A percentile compares a stretch with the other conserved stretches of the same genome.
Evolutionary conservation across 306 rosid genomes (phyloP).

Genomic region (Prunus dulcis): DNA sequence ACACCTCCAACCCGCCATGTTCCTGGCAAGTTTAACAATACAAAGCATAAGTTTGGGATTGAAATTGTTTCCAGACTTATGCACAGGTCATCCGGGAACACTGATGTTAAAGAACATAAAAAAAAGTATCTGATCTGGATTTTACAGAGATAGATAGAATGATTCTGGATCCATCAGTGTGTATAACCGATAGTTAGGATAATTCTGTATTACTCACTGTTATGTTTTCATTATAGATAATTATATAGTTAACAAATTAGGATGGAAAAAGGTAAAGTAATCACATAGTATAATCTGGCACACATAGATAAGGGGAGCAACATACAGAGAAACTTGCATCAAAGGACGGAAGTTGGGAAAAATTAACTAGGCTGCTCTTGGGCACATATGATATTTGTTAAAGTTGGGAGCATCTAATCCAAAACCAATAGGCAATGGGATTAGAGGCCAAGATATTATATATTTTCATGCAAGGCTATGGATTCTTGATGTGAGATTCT

Average conservation of each 20-base stretch:
- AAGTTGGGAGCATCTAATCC: neutral
- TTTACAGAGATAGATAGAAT: too few relatives aligned
- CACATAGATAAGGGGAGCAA: neutral
- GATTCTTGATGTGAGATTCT: neutral
- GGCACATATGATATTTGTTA: neutral
- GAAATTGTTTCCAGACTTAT: neutral
- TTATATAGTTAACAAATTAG: neutral
- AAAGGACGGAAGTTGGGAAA: neutral
- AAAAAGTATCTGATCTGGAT: neutral
- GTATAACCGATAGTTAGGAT: too few relatives aligned
- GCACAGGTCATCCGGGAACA: neutral
- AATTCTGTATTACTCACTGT: neutral
- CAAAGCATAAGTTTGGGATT: slow-evolving; percentile 10
- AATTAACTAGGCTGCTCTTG: neutral
- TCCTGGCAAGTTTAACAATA: slow-evolving; percentile 45
- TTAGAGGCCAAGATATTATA: too few relatives aligned
- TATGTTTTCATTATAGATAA: neutral
- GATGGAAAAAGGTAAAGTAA: neutral
- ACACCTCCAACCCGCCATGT: slow-evolving; percentile 97
- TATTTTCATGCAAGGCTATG: neutral
- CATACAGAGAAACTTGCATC: neutral
- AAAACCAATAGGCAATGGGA: neutral
- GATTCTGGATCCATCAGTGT: too few relatives aligned
- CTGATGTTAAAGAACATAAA: neutral
- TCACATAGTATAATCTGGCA: neutral